These are phyloP conservation scores for Boletus vinaceobasis DNA, from an alignment of 768 basidiomycete species.

Conservation along the genomic window DNA sequence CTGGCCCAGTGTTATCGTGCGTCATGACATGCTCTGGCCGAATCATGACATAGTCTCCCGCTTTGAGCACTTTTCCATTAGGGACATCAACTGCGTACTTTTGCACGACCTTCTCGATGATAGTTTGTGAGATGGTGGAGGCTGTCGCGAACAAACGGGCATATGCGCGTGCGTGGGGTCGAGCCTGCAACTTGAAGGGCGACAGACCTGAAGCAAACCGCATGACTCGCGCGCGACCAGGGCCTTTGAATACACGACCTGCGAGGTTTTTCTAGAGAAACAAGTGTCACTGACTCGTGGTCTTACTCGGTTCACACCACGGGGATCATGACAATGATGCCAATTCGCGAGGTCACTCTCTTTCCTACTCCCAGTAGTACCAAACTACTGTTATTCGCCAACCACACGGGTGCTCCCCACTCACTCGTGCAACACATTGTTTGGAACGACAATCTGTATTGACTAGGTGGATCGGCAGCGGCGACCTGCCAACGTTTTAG, in stretches of 20 bases:
- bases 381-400: neutral
- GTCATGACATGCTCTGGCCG: conserved; percentile 98
- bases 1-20: conserved; percentile 97
- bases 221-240: conserved; percentile 6
- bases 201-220: conserved; percentile 9
- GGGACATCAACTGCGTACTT: conserved; percentile 92
- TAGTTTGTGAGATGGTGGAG: conserved; percentile 63
- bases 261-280: neutral
- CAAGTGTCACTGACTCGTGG: neutral
- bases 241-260: neutral
- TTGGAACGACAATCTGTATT: neutral
- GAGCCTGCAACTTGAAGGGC: conserved; percentile 8
- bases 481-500: neutral
- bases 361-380: neutral
- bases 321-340: neutral
- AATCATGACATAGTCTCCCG: conserved; percentile 99
- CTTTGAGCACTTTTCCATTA: conserved; percentile 72
- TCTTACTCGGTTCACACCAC: neutral
- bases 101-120: conserved; percentile 97
- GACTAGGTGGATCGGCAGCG: neutral
- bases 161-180: neutral
- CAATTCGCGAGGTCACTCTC: neutral
- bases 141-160: conserved; percentile 34
- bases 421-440: neutral
- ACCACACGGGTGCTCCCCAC: neutral